Conservation (phyloP, 352 stramenopile species). For the Lagenidium giganteum region DNA sequence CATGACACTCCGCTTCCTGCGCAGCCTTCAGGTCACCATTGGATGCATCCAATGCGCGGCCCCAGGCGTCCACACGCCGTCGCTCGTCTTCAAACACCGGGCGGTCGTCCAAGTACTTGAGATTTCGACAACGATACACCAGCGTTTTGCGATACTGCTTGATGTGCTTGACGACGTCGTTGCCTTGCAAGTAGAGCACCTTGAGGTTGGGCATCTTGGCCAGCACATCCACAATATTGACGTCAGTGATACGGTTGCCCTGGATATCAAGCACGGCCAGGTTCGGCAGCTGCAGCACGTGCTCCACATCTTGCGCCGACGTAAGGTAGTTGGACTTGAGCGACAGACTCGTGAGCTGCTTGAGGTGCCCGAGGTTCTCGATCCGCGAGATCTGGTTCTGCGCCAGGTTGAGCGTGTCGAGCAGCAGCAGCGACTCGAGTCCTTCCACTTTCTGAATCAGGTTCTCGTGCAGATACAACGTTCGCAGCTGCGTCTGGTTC, state of each 20-base stretch:
- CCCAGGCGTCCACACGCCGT: slow-evolving; percentile 77
- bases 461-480: slow-evolving; percentile 95
- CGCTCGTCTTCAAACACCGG: slow-evolving; percentile 86
- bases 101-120: slow-evolving; percentile 80
- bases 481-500: slow-evolving; percentile 80
- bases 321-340: slow-evolving; percentile 76
- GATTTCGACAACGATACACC: slow-evolving; percentile 64
- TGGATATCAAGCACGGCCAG: slow-evolving; percentile 79
- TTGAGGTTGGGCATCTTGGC: slow-evolving; percentile 74
- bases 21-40: slow-evolving; percentile 77
- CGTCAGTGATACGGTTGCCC: slow-evolving; percentile 73
- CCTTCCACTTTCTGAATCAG: slow-evolving; percentile 91
- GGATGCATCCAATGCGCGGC: slow-evolving; percentile 50
- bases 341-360: slow-evolving; percentile 58
- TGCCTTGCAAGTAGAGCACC: slow-evolving; percentile 79
- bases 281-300: slow-evolving; percentile 59
- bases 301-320: slow-evolving; percentile 48
- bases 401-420: slow-evolving; percentile 80
- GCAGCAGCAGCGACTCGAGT: slow-evolving; percentile 39
- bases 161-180: slow-evolving; percentile 85
- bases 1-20: slow-evolving; percentile 74
- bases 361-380: slow-evolving; percentile 73
- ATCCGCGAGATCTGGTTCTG: slow-evolving; percentile 79
- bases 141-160: slow-evolving; percentile 84
- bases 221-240: slow-evolving; percentile 56